Evolutionary conservation across 148 eudicot genomes (phyloP).

Genomic region (Chenopodium quinoa): DNA sequence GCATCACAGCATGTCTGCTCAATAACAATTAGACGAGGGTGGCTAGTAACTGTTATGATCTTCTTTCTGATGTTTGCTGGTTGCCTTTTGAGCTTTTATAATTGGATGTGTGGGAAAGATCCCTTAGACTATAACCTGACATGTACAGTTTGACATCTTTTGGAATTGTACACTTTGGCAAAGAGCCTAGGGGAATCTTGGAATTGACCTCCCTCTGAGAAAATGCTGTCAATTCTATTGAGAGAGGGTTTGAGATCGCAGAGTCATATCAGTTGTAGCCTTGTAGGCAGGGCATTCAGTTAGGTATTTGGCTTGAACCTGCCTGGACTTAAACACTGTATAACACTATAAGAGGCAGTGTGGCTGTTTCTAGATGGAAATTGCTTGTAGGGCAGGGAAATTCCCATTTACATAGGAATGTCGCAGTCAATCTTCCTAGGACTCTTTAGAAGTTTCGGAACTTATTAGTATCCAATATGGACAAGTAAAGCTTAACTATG

Average conservation of each 20-base stretch:
- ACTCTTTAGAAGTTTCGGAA: background rate
- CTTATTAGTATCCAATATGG: too few species aligned
- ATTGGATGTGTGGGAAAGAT: background rate
- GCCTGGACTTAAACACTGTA: too few species aligned
- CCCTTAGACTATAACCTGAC: background rate
- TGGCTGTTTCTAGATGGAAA: background rate
- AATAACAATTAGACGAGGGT: background rate
- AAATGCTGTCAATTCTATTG: too few species aligned
- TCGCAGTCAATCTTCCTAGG: background rate
- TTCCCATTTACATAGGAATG: background rate
- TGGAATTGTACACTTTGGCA: background rate
- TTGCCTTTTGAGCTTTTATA: background rate
- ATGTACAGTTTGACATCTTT: too few species aligned
- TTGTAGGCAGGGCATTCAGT: too few species aligned
- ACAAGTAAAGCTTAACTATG: too few species aligned
- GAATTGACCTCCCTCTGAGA: background rate
- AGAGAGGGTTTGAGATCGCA: too few species aligned
- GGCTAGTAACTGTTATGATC: background rate
- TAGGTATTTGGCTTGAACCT: too few species aligned
- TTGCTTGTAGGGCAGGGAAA: background rate
- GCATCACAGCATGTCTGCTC: background rate
- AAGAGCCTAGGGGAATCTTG: background rate
- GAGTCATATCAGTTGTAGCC: too few species aligned
- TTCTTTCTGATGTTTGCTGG: background rate
- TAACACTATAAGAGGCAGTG: background rate